Conservation (phyloP, 2,329 filamentous ascomycete genomes). For the Exserohilum rostratum region DNA sequence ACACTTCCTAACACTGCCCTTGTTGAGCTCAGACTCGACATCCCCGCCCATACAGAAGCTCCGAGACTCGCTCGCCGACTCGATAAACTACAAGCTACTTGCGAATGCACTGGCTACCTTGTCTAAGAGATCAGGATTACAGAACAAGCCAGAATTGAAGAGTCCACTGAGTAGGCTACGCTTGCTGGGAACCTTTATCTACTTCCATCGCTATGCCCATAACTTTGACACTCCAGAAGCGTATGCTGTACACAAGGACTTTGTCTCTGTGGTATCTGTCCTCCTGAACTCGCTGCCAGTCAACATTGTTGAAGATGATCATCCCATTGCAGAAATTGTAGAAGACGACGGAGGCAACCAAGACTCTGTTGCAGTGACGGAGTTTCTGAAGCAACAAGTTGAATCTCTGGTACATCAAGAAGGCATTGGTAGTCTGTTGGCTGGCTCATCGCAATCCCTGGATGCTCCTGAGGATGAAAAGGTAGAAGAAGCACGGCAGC, state of each 20-base stretch:
- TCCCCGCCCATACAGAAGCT: constrained; percentile 31
- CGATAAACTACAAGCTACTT: constrained; percentile 59
- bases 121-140: constrained; percentile 34
- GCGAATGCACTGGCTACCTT: constrained; percentile 39
- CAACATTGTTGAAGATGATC: constrained; percentile 59
- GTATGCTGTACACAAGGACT: constrained; percentile 57
- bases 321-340: constrained; percentile 37
- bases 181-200: constrained; percentile 66
- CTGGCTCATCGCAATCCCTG: constrained; percentile 48
- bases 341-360: constrained; percentile 29
- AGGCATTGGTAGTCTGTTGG: constrained; percentile 70
- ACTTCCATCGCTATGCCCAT: constrained; percentile 59
- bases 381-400: constrained; percentile 69
- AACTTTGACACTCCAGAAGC: constrained; percentile 46
- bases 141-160: constrained; percentile 35
- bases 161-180: constrained; percentile 57
- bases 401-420: constrained; percentile 74
- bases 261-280: constrained; percentile 61
- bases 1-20: constrained; percentile 52
- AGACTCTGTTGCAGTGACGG: constrained; percentile 38
- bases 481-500: constrained; percentile 68
- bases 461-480: constrained; percentile 45
- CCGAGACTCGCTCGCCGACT: constrained; percentile 50
- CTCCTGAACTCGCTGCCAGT: constrained; percentile 63
- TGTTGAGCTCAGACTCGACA: constrained; percentile 38